A percentile compares a stretch with the other conserved stretches of the same genome.
These are phyloP conservation scores for Stephania japonica DNA, from an alignment of 164 flowering plant genomes.

Conservation along the genomic window DNA sequence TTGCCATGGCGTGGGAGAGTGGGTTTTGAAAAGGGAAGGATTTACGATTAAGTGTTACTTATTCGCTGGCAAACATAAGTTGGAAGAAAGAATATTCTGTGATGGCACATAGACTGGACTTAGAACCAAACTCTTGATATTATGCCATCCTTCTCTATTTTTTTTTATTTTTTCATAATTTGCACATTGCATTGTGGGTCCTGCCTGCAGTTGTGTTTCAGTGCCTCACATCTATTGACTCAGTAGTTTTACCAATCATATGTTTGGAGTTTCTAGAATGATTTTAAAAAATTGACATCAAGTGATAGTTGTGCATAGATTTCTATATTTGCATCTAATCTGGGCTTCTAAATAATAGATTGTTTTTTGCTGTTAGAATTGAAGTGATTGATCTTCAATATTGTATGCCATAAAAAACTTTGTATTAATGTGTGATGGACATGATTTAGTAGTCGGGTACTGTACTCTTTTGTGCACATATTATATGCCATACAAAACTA, in stretches of 20 bases:
- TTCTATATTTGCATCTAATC: not conserved
- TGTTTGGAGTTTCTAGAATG: not conserved
- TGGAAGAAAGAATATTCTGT: too few relatives aligned
- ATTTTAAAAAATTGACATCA: not conserved
- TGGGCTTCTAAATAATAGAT: too few relatives aligned
- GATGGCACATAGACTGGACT: too few relatives aligned
- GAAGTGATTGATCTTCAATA: too few relatives aligned
- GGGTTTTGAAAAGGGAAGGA: too few relatives aligned
- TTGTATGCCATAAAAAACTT: not conserved
- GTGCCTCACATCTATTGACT: not conserved
- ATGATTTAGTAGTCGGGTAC: not conserved
- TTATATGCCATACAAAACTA: not conserved
- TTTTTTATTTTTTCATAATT: not conserved
- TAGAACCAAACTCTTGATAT: not conserved
- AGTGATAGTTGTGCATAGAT: not conserved
- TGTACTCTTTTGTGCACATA: not conserved
- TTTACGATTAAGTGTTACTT: too few relatives aligned
- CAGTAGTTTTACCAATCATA: not conserved
- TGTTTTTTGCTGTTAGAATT: too few relatives aligned
- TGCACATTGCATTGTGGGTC: not conserved
- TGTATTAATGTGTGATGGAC: not conserved
- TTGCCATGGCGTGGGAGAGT: too few relatives aligned
- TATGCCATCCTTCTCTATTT: not conserved
- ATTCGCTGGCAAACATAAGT: too few relatives aligned
- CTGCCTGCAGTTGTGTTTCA: not conserved